phyloP scores from a whole-genome alignment of 306 rosid genomes.

The Fagus sylvatica region DNA sequence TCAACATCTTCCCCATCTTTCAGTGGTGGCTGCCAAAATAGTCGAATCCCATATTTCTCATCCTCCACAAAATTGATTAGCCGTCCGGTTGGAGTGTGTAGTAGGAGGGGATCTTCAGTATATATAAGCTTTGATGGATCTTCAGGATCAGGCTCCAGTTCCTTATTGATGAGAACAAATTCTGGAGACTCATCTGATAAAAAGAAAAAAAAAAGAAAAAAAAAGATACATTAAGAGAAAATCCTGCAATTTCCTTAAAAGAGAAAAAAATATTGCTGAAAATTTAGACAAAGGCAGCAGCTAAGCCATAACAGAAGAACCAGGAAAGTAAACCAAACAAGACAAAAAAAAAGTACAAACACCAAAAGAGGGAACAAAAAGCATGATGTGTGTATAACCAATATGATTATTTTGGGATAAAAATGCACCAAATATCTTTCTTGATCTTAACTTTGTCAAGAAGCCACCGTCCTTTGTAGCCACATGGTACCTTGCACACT shows the following conservation, averaged over 20 bases:
- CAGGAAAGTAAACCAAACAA: too few species aligned
- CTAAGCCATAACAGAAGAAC: slow-evolving; percentile 7
- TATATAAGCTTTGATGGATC: slow-evolving; percentile 76
- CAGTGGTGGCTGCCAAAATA: slow-evolving; percentile 91
- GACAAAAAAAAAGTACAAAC: not conserved
- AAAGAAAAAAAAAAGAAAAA: too few species aligned
- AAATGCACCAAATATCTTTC: not conserved
- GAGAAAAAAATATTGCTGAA: not conserved
- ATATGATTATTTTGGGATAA: too few species aligned
- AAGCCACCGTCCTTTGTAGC: not conserved
- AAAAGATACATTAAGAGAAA: slow-evolving; percentile 24
- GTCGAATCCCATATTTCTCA: slow-evolving; percentile 72
- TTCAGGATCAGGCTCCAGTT: slow-evolving; percentile 83
- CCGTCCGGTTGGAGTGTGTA: slow-evolving; percentile 80
- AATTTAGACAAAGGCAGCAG: not conserved
- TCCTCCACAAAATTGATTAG: slow-evolving; percentile 79
- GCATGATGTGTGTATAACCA: not conserved
- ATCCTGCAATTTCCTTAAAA: slow-evolving; percentile 3
- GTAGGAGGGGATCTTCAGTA: slow-evolving; percentile 76
- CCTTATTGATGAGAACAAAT: slow-evolving; percentile 77
- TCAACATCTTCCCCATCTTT: slow-evolving; percentile 63
- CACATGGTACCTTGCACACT: not conserved
- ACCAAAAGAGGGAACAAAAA: not conserved
- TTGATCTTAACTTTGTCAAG: not conserved
- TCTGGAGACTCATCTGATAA: slow-evolving; percentile 79